Evolutionary conservation across 371 early-diverging fungal species (phyloP).

Genomic region (Encephalitozoon cuniculi): DNA sequence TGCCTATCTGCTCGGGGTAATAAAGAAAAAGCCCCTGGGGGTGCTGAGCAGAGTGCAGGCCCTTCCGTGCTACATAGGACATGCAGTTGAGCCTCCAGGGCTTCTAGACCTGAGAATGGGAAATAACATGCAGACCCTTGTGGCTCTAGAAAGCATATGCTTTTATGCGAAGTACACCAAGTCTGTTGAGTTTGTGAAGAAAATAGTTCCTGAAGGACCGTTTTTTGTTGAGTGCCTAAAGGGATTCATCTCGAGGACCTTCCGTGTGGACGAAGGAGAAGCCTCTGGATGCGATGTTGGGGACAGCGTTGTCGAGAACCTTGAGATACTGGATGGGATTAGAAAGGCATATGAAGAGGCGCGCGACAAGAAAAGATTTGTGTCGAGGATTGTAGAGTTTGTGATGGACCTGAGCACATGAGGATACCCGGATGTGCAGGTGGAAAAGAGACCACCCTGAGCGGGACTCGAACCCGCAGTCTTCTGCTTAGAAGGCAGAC

Average conservation of each 20-base stretch:
- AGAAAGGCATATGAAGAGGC: slow-evolving; percentile 5
- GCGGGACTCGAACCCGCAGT: slow-evolving; percentile 42
- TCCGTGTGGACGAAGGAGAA: not conserved
- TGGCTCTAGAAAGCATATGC: slow-evolving; percentile 26
- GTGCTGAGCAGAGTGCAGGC: slow-evolving; percentile 1
- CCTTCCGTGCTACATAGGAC: slow-evolving; percentile 25
- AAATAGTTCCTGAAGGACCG: slow-evolving; percentile 25
- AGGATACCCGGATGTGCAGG: not conserved
- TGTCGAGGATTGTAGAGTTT: slow-evolving; percentile 31
- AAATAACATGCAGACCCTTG: slow-evolving; percentile 5
- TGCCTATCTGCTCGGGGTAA: slow-evolving; percentile 4
- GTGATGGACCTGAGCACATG: not conserved
- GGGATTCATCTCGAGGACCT: slow-evolving; percentile 18
- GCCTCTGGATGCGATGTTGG: not conserved
- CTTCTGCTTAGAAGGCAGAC: slow-evolving; percentile 42
- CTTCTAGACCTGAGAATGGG: slow-evolving; percentile 5
- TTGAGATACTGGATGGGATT: slow-evolving; percentile 9
- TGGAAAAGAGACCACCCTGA: slow-evolving; percentile 13
- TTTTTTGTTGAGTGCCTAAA: slow-evolving; percentile 11
- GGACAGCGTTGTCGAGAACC: slow-evolving; percentile 32
- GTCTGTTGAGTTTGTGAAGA: not conserved
- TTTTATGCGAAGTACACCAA: slow-evolving; percentile 38
- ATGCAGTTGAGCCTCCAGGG: not conserved
- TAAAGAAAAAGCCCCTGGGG: not conserved
- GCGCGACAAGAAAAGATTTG: slow-evolving; percentile 29